Percentiles rank a stretch among this genome's conserved stretches.
These are phyloP conservation scores for Boletellus ananas DNA, from an alignment of 768 basidiomycete genomes.

Conservation along the genomic window DNA sequence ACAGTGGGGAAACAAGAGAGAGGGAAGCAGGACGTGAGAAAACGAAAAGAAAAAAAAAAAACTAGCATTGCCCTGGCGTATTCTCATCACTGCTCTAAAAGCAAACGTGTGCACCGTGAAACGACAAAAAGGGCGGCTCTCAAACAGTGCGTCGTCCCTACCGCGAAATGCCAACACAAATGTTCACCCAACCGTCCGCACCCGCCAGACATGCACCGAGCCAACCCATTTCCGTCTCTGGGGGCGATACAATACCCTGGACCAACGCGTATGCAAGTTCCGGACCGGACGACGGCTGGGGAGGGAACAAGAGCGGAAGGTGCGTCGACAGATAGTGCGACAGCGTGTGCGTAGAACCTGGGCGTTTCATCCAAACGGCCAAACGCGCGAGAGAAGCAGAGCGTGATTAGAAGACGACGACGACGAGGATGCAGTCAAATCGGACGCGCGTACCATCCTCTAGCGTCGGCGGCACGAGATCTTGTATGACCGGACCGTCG, in stretches of 20 bases:
- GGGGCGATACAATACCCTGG: conserved; percentile 80
- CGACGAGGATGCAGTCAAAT: neutral
- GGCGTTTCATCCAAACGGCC: neutral
- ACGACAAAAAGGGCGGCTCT: neutral
- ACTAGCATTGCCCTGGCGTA: neutral
- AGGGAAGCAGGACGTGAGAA: neutral
- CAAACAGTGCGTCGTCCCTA: conserved; percentile 9
- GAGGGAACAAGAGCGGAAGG: conserved; percentile 76
- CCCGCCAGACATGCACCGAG: conserved; percentile 88
- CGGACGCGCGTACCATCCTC: conserved; percentile 60
- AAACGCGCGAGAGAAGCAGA: neutral
- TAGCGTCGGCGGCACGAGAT: conserved; percentile 74
- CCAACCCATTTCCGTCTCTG: conserved; percentile 91
- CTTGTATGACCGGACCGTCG: conserved; percentile 88
- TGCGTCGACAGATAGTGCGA: conserved; percentile 63
- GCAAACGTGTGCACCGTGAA: too few species aligned
- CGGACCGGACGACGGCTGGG: conserved; percentile 37
- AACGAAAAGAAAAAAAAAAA: too few species aligned
- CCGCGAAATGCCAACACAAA: conserved; percentile 66
- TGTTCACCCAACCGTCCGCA: conserved; percentile 93
- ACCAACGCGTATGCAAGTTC: conserved; percentile 75
- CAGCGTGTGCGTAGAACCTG: conserved; percentile 74
- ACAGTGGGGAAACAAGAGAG: neutral
- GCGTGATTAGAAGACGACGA: conserved; percentile 1
- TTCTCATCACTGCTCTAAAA: neutral